Percentiles rank a stretch among this genome's conserved stretches.
Evolutionary conservation across 352 stramenopile species (phyloP).

Genomic region (Globisporangium heterothallicum): DNA sequence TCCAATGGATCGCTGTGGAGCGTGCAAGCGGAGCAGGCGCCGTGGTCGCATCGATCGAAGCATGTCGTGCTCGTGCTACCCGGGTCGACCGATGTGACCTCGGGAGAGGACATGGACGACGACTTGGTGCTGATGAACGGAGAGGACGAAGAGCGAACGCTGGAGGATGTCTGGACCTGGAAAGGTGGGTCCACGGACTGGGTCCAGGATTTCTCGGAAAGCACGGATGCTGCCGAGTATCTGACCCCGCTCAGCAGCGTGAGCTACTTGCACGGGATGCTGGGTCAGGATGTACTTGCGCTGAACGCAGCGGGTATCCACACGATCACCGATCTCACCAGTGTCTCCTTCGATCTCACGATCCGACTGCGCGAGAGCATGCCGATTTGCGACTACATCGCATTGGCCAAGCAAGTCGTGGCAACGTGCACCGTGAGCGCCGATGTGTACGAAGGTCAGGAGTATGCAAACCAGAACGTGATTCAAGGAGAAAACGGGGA

Average conservation of each 20-base stretch:
- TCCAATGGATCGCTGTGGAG: slow-evolving; percentile 42
- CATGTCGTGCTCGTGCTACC: slow-evolving; percentile 39
- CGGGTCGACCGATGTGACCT: slow-evolving; percentile 30
- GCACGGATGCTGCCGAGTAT: slow-evolving; percentile 33
- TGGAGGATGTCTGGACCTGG: slow-evolving; percentile 69
- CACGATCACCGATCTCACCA: slow-evolving; percentile 77
- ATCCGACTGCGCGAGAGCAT: slow-evolving; percentile 45
- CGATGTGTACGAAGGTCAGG: slow-evolving; percentile 37
- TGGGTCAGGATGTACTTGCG: slow-evolving; percentile 31
- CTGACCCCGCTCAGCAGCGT: slow-evolving; percentile 42
- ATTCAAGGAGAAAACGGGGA: slow-evolving; percentile 29
- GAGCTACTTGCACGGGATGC: slow-evolving; percentile 46
- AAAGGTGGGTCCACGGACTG: slow-evolving; percentile 24
- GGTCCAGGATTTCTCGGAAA: slow-evolving; percentile 40
- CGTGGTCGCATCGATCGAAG: slow-evolving; percentile 53
- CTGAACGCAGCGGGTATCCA: slow-evolving; percentile 61
- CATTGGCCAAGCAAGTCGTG: slow-evolving; percentile 52
- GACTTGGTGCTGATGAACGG: slow-evolving; percentile 60
- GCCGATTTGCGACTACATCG: slow-evolving; percentile 70
- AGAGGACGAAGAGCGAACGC: slow-evolving; percentile 48
- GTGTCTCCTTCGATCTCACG: slow-evolving; percentile 40
- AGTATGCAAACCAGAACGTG: slow-evolving; percentile 33
- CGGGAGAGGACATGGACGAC: slow-evolving; percentile 37
- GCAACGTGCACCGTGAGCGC: slow-evolving; percentile 44
- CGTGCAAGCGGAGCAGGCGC: slow-evolving; percentile 18